Evolutionary conservation across 345 rosid genomes (phyloP).

Genomic region (Dovyalis caffra): DNA sequence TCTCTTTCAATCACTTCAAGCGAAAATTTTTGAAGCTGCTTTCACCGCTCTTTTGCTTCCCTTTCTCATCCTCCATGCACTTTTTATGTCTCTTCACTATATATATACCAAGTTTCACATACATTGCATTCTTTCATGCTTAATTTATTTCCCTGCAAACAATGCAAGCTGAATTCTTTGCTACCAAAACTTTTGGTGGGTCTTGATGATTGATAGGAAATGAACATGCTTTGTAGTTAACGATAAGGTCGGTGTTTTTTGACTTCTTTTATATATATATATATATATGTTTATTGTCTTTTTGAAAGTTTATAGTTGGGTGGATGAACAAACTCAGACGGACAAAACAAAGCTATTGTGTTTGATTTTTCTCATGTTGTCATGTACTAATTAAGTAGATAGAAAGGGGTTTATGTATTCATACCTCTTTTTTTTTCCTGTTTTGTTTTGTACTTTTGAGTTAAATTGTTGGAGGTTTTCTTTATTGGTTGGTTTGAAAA

Average conservation of each 20-base stretch:
- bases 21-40: not conserved
- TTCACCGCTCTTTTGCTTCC: constrained; percentile 4
- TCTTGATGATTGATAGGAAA: not conserved
- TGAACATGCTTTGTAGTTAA: constrained; percentile 24
- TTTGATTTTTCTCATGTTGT: not conserved
- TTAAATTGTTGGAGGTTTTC: not conserved
- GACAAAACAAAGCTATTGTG: constrained; percentile 30
- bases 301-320: constrained; percentile 36
- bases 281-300: not conserved
- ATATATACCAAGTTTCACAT: not conserved
- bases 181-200: not conserved
- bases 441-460: constrained; percentile 5
- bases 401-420: not conserved
- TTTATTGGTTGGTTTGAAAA: constrained; percentile 36
- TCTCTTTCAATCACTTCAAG: not conserved
- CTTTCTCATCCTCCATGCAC: constrained; percentile 13
- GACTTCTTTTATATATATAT: constrained; percentile 4
- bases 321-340: constrained; percentile 62
- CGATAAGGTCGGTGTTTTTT: constrained; percentile 27
- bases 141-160: constrained; percentile 16
- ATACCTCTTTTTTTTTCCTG: not conserved
- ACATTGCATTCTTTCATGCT: not conserved
- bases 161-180: not conserved
- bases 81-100: not conserved
- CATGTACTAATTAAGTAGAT: not conserved